Conservation (phyloP, 179 eudicot genomes). For the Amaranthus tricolor region DNA sequence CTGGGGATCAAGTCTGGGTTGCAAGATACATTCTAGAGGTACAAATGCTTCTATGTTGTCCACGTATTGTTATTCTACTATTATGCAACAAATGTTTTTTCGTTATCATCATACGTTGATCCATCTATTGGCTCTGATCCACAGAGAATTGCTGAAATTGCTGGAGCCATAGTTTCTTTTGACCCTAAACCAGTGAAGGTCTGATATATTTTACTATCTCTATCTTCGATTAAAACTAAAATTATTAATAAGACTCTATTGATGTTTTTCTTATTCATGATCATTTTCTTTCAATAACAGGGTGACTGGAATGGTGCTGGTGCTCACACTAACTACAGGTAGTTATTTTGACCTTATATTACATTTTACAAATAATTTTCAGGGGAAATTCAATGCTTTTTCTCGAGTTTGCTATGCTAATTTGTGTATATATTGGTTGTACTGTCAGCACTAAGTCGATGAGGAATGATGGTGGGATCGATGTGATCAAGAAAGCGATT, state of each 20-base stretch:
- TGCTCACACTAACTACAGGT: slow-evolving; percentile 75
- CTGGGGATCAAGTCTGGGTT: slow-evolving; percentile 66
- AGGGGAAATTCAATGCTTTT: background rate
- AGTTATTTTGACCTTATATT: background rate
- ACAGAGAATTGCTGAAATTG: slow-evolving; percentile 68
- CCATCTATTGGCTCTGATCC: background rate
- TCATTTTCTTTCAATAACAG: slow-evolving; percentile 18
- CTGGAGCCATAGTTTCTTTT: slow-evolving; percentile 52
- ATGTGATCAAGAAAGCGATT: slow-evolving; percentile 54
- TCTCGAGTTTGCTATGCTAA: too few relatives aligned
- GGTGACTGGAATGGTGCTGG: slow-evolving; percentile 85
- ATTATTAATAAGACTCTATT: background rate
- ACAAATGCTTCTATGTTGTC: background rate
- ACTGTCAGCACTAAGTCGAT: slow-evolving; percentile 53
- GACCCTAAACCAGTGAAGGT: slow-evolving; percentile 58
- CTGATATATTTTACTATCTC: background rate
- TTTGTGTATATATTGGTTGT: background rate
- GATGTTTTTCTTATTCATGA: background rate
- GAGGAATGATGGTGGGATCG: slow-evolving; percentile 59
- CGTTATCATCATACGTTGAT: background rate
- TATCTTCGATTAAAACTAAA: background rate
- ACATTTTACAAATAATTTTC: background rate
- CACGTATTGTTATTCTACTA: background rate
- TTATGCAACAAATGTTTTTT: background rate
- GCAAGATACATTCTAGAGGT: slow-evolving; percentile 78